A percentile compares a stretch with the other conserved stretches of the same genome.
Evolutionary conservation across 2,329 filamentous ascomycete genomes (phyloP).

Genomic region (Thielaviopsis euricoi): DNA sequence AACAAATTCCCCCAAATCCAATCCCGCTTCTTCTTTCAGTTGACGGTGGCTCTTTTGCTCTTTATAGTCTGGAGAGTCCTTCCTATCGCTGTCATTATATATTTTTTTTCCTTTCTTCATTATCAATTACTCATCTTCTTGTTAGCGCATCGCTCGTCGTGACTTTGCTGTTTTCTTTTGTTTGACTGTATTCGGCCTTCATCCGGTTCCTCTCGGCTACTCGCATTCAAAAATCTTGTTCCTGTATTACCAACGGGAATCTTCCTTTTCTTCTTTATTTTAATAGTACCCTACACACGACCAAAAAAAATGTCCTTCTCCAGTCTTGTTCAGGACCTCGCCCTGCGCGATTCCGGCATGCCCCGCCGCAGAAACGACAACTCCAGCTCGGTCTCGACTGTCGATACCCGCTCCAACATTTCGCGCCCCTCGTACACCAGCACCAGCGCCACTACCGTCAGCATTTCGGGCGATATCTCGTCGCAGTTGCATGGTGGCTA

Average conservation of each 20-base stretch:
- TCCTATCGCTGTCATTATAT: neutral
- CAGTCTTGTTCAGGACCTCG: slow-evolving; percentile 48
- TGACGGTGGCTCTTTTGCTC: too few species aligned
- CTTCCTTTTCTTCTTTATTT: neutral
- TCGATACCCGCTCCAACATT: slow-evolving; percentile 45
- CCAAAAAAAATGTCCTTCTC: slow-evolving; percentile 44
- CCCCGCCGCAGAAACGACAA: slow-evolving; percentile 29
- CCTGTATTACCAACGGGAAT: neutral
- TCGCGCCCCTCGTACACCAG: slow-evolving; percentile 47
- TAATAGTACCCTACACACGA: neutral
- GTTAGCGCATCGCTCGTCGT: neutral
- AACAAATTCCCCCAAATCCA: too few species aligned
- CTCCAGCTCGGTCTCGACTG: slow-evolving; percentile 34
- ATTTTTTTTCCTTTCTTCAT: neutral
- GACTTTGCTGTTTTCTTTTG: neutral
- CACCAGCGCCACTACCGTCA: slow-evolving; percentile 50
- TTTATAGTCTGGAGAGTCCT: too few species aligned
- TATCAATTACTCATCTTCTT: too few species aligned
- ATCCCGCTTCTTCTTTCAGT: too few species aligned
- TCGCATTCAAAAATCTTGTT: neutral
- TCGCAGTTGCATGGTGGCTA: slow-evolving; percentile 75
- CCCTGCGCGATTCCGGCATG: slow-evolving; percentile 35
- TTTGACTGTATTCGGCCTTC: neutral
- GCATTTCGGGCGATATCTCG: slow-evolving; percentile 58
- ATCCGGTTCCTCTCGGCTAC: neutral